These are phyloP conservation scores for Lactifluus piperatus DNA, from an alignment of 768 basidiomycete species.

Conservation along the genomic window DNA sequence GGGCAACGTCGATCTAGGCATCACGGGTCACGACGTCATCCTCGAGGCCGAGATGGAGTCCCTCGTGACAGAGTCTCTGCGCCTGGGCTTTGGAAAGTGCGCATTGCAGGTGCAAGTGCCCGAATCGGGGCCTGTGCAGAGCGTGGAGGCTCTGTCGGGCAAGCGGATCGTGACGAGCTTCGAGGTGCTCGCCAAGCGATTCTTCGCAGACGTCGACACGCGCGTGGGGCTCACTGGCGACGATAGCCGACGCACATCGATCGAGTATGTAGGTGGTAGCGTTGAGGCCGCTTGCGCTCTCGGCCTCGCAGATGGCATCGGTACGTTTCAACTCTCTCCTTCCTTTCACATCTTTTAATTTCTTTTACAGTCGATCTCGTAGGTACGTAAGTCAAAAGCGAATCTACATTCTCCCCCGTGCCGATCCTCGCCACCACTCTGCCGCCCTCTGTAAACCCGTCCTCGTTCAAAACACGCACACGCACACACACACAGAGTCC, in stretches of 20 bases:
- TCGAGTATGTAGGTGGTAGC: constrained; percentile 95
- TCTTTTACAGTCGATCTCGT: constrained; percentile 82
- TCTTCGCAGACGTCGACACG: constrained; percentile 63
- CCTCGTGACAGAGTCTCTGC: constrained; percentile 69
- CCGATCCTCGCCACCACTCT: too few species aligned
- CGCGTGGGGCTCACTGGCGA: constrained; percentile 40
- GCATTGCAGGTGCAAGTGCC: constrained; percentile 87
- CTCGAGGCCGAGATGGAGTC: constrained; percentile 79
- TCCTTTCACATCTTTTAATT: neutral
- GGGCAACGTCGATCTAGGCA: constrained; percentile 92
- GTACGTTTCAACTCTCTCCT: constrained; percentile 35
- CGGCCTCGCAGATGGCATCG: constrained; percentile 94
- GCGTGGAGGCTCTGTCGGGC: constrained; percentile 74
- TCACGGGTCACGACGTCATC: constrained; percentile 97
- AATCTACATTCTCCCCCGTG: too few species aligned
- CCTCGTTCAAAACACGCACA: too few species aligned
- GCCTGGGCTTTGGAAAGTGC: constrained; percentile 91
- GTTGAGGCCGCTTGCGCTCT: constrained; percentile 97
- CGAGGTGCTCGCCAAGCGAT: constrained; percentile 74
- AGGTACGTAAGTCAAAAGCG: constrained; percentile 41
- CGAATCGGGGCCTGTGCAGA: constrained; percentile 57
- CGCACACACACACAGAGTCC: constrained; percentile 62
- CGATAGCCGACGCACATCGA: constrained; percentile 46
- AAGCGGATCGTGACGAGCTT: constrained; percentile 94
- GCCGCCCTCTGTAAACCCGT: too few species aligned